phyloP scores from a whole-genome alignment of 768 basidiomycete species.

The Lactifluus piperatus region DNA sequence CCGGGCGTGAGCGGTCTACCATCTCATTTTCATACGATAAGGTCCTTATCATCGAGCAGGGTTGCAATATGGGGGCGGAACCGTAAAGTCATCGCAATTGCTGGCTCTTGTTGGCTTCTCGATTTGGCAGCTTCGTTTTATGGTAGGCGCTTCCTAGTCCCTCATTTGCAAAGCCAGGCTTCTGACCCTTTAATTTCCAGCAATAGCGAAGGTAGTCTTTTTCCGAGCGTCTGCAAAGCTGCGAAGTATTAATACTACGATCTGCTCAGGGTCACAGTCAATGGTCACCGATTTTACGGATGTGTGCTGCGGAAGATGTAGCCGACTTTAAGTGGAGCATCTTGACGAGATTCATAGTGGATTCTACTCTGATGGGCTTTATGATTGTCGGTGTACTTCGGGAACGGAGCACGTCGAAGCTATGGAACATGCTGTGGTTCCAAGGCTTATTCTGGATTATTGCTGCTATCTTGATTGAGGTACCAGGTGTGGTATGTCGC shows the following conservation, averaged over 20 bases:
- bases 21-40: not conserved
- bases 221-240: not conserved
- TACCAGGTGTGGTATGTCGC: conserved; percentile 7
- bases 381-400: conserved; percentile 15
- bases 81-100: not conserved
- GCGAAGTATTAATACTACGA: not conserved
- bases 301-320: not conserved
- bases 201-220: conserved; percentile 2
- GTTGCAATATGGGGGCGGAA: conserved; percentile 17
- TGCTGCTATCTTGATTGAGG: conserved; percentile 3
- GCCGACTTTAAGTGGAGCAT: conserved; percentile 2
- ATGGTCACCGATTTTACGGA: not conserved
- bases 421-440: conserved; percentile 17
- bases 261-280: not conserved
- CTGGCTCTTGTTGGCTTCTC: not conserved
- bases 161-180: not conserved
- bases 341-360: conserved; percentile 7
- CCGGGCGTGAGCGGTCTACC: conserved; percentile 4
- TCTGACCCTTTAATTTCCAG: not conserved
- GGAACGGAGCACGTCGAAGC: conserved; percentile 10
- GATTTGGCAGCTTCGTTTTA: not conserved
- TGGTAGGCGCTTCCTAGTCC: not conserved
- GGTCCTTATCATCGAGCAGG: not conserved
- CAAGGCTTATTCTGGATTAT: conserved; percentile 14
- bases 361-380: not conserved